Evolutionary conservation across 495 filamentous ascomycete species (phyloP), one percentile per base, ranked within the genome.

Genomic region (Jackrogersella minutella): DNA sequence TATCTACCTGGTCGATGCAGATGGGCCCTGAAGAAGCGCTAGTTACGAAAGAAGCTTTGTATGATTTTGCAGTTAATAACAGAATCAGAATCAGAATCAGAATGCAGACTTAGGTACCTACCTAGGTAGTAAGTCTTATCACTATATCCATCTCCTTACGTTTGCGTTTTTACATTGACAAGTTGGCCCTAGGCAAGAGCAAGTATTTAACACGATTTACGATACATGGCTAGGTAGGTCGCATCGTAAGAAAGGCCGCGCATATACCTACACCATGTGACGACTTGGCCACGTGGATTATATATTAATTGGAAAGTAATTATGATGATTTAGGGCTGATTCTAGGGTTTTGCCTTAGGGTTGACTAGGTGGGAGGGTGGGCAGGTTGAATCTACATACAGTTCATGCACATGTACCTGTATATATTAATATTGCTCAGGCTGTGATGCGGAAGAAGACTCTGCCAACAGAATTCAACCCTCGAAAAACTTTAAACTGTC

Each of bases 261-360:
- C n/a, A n/a, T n/a, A n/a, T n/a, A n/a, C n/a, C n/a, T n/a, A n/a
- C n/a, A 19, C 43, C 55, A 49, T 64, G 60, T 64, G 60, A 69
- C 50, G 22, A 46, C 26, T 46, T 51, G 56, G 56, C 66, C 66
- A 69, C 66, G 66, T 69, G 66, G 61, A 56, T 62, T 47, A 52
- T 13, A 46, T n/a, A 37, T 41, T 53, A 43, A 43, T 53, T 7
- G 49, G 33, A 52, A 58, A 53, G 17, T 53, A 53, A 40, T 47
- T 28, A 30, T 47, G 39, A 54, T 24, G 33, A 28, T 56, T 53
- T 69, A 69, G 66, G 66, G 66, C 66, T 69, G 66, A 69, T 58
- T 61, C 31, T 57, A 55, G 50, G 44, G 47, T 59, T 28, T 41
- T 40, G 46, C 53, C 13, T 49, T 28, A 16, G 17, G 14, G 34